Base-by-base conservation (phyloP, 164 flowering plant species). In the Chloranthus sessilifolius region DNA sequence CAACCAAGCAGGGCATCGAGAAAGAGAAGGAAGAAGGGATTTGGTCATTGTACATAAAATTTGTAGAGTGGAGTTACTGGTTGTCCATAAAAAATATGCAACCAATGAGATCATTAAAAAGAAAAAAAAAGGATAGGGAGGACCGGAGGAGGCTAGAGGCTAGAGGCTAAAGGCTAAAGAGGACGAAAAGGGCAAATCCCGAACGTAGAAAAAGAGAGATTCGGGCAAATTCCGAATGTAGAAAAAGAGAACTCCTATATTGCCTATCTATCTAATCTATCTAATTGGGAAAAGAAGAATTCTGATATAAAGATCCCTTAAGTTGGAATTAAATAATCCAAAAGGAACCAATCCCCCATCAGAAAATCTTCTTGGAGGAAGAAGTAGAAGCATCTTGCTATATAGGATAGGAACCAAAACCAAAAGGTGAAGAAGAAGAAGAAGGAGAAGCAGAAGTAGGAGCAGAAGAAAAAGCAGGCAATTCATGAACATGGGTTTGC, bases 351-450 rank as follows among this genome's bases (percentile, higher is more conserved):
- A n/a, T n/a, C 52, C 55, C 9, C 45, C 55, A 33, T 48, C 54
- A 42, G 49, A 66, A 60, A 40, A 50, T 54, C 28, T 56, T 44
- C 60, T 55, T 59, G 38, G 58, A 52, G 28, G 59, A 53, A 2
- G 60, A 31, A 46, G 67, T 50, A 2, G 68, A 59, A 44, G 61
- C 34, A 7, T n/a, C n/a, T n/a, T n/a, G n/a, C n/a, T n/a, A n/a
- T n/a, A n/a, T n/a, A n/a, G n/a, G n/a, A n/a, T n/a, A n/a, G n/a
- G n/a, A n/a, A n/a, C n/a, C n/a, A n/a, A n/a, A n/a, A n/a, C n/a
- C n/a, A n/a, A n/a, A n/a, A n/a, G n/a, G n/a, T n/a, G n/a, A n/a
- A n/a, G n/a, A n/a, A n/a, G 58, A 52, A 35, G 59, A 53, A 2
- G 60, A 31, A 46, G 67, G 51, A 2, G 68, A 59, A 44, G 61